Evolutionary conservation across 2,329 filamentous ascomycete genomes (phyloP), one percentile per base, ranked within the genome.

Genomic region (Colletotrichum limetticola): DNA sequence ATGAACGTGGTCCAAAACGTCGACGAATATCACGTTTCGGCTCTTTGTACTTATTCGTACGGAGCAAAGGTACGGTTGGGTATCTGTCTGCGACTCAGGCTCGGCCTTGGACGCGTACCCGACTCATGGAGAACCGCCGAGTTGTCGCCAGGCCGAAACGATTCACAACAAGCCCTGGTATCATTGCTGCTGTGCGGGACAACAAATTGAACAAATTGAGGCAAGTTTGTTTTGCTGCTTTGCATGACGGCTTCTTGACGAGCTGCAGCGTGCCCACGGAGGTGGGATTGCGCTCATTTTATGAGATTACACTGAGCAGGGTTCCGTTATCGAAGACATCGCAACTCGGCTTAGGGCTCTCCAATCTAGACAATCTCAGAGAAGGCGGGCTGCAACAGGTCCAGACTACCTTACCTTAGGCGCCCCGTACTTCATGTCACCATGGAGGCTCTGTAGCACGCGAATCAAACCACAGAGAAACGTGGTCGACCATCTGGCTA

Each of bases 251-350:
- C 28, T 55, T 60, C 42, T 26, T 60, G 59, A 53, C 26, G 32
- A 69, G 58, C 59, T 63, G 66, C 69, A 69, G 69, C 59, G 53
- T 64, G 59, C 65, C 66, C 63, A 28, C 26, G 22, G 57, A 60
- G 37, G 69, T 72, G 69, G 69, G 59, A 72, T 68, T 69, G 53
- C 58, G 59, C 26, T 69, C 66, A 71, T 73, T 32, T 71, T 56
- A 66, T 56, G 56, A 73, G 67, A 71, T 73, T 73, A 37, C 55
- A 22, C 49, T n/a, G 46, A 35, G 62, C 67, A 73, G 67, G 71
- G 66, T 71, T 61, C 52, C n/a, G 55, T 66, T 32, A 59, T 68
- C 62, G 42, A 56, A 22, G 56, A 24, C 55, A 55, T 70, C 49
- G 12, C 62, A 53, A 58, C n/a, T 70, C 37, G 28, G 9, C n/a